These are phyloP conservation scores for Penicillium sp. DNA, from an alignment of 2,329 filamentous ascomycete species.

Conservation along the genomic window DNA sequence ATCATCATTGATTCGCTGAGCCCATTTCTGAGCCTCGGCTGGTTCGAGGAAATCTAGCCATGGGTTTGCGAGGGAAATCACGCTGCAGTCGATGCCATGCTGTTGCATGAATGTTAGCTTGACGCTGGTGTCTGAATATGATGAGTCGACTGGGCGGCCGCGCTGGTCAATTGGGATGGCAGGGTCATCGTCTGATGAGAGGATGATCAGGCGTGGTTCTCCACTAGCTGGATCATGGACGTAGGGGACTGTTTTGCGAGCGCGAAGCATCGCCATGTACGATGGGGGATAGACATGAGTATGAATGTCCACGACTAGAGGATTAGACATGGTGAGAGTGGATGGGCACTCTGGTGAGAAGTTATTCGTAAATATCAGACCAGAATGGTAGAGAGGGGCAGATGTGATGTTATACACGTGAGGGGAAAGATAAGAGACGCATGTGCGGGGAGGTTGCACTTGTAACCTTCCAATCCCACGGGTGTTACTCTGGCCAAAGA, in stretches of 20 bases:
- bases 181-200: conserved; percentile 48
- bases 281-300: conserved; percentile 65
- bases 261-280: conserved; percentile 60
- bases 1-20: conserved; percentile 72
- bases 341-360: not conserved
- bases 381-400: not conserved
- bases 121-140: conserved; percentile 77
- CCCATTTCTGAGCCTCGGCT: conserved; percentile 63
- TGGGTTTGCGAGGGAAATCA: conserved; percentile 87
- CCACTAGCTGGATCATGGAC: conserved; percentile 42
- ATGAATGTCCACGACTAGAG: conserved; percentile 60
- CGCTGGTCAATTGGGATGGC: conserved; percentile 50
- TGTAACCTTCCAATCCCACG: no score
- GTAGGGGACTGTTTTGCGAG: conserved; percentile 51
- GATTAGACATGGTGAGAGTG: conserved; percentile 22
- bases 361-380: not conserved
- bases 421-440: conserved; percentile 9
- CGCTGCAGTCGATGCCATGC: conserved; percentile 78
- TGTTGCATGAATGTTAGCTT: conserved; percentile 88
- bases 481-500: no score
- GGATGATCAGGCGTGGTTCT: conserved; percentile 47
- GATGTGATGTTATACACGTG: not conserved
- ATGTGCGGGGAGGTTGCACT: not conserved
- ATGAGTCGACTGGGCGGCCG: conserved; percentile 78
- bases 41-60: conserved; percentile 83